Conservation (phyloP, 1,284 basidiomycete species). For the Inonotus obliquus region DNA sequence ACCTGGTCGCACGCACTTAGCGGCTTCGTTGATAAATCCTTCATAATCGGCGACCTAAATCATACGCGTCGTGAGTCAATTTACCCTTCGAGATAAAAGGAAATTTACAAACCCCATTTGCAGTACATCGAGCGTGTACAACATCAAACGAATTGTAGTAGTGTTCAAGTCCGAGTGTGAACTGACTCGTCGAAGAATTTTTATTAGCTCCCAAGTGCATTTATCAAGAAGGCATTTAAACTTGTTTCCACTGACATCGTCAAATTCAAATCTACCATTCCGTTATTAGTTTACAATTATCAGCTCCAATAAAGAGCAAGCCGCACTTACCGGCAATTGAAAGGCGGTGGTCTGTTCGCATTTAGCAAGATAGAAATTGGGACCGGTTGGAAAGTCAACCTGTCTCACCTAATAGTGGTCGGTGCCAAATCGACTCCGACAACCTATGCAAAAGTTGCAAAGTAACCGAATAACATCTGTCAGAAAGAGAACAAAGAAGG, state of each 20-base stretch:
- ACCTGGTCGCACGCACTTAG: conserved; percentile 20
- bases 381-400: neutral
- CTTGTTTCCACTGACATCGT: conserved; percentile 9
- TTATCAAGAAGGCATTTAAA: neutral
- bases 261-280: conserved; percentile 17
- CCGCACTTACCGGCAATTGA: conserved; percentile 19
- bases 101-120: conserved; percentile 16
- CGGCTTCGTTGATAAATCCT: conserved; percentile 18
- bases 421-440: conserved; percentile 20
- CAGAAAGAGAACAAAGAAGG: neutral
- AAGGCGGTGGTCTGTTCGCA: conserved; percentile 16
- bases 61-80: neutral
- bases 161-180: conserved; percentile 19
- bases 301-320: neutral
- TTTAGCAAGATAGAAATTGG: neutral
- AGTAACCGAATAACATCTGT: neutral
- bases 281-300: neutral
- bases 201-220: neutral
- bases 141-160: conserved; percentile 21
- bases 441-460: conserved; percentile 11
- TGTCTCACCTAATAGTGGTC: conserved; percentile 12
- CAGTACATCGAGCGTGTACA: conserved; percentile 18
- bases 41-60: conserved; percentile 20
- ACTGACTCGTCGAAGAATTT: conserved; percentile 5
- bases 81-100: neutral